phyloP scores from a whole-genome alignment of 2,329 filamentous ascomycete genomes.

The Canariomyces notabilis region DNA sequence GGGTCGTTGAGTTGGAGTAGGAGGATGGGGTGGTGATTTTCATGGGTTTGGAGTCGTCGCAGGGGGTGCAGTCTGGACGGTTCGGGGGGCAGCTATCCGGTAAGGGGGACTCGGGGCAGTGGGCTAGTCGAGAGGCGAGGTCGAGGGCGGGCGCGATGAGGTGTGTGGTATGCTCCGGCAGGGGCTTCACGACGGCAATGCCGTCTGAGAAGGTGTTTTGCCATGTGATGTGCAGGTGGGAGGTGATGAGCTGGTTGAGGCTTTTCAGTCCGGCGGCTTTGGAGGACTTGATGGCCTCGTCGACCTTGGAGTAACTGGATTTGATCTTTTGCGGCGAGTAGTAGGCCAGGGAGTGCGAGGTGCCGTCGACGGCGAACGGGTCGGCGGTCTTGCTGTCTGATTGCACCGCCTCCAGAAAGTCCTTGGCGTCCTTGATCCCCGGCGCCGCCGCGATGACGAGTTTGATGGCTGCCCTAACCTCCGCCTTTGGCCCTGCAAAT shows the following conservation, averaged over 20 bases:
- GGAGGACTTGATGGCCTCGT: conserved; percentile 53
- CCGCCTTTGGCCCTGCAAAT: conserved; percentile 63
- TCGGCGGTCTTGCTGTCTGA: conserved; percentile 34
- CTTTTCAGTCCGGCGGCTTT: conserved; percentile 57
- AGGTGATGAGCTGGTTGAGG: conserved; percentile 72
- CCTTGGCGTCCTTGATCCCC: conserved; percentile 52
- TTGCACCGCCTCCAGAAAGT: conserved; percentile 53
- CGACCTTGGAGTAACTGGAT: conserved; percentile 62
- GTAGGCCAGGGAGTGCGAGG: conserved; percentile 66
- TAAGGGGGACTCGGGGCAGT: conserved; percentile 69
- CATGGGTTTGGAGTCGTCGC: conserved; percentile 59
- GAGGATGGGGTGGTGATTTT: conserved; percentile 60
- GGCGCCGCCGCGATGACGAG: conserved; percentile 53
- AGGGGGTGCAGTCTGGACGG: conserved; percentile 65
- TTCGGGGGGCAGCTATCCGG: conserved; percentile 83
- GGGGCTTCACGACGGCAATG: conserved; percentile 75
- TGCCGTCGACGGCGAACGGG: conserved; percentile 59
- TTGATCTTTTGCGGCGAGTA: conserved; percentile 63
- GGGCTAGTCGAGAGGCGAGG: conserved; percentile 68
- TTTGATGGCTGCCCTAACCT: conserved; percentile 60
- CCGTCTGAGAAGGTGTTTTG: conserved; percentile 73
- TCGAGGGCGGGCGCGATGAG: conserved; percentile 65
- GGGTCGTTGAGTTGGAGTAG: conserved; percentile 65
- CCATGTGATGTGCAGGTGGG: conserved; percentile 81
- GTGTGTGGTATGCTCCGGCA: conserved; percentile 67